Conservation (phyloP, 192 early-diverging fungal species). For the Coemansia sp. region DNA sequence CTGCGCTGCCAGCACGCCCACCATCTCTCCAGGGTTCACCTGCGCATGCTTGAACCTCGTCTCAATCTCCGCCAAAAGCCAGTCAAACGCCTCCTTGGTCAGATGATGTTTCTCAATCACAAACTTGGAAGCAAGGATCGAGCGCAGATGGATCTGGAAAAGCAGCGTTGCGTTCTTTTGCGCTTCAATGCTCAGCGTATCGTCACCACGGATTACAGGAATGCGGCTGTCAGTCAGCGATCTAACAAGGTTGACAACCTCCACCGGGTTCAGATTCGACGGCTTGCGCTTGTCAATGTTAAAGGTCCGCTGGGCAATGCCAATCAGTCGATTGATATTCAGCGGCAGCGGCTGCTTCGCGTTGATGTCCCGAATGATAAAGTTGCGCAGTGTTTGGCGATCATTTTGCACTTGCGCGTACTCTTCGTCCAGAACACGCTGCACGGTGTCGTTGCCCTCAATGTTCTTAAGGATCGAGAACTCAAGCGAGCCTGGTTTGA, state of each 20-base stretch:
- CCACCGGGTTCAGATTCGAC: slow-evolving; percentile 83
- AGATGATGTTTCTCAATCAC: slow-evolving; percentile 92
- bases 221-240: slow-evolving; percentile 70
- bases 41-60: slow-evolving; percentile 86
- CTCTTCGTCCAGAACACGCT: slow-evolving; percentile 78
- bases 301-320: slow-evolving; percentile 90
- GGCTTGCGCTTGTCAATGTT: slow-evolving; percentile 75
- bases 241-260: slow-evolving; percentile 73
- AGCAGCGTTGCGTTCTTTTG: slow-evolving; percentile 92
- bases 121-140: slow-evolving; percentile 76
- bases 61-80: slow-evolving; percentile 92
- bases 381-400: slow-evolving; percentile 70
- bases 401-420: slow-evolving; percentile 76
- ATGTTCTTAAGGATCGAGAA: slow-evolving; percentile 73
- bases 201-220: slow-evolving; percentile 82
- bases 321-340: slow-evolving; percentile 86
- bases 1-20: slow-evolving; percentile 96
- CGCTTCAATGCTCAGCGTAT: slow-evolving; percentile 80
- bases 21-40: slow-evolving; percentile 96
- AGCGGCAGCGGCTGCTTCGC: slow-evolving; percentile 86
- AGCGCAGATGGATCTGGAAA: slow-evolving; percentile 85
- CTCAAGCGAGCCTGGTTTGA: slow-evolving; percentile 69
- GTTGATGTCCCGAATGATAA: slow-evolving; percentile 77
- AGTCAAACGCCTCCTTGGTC: slow-evolving; percentile 85
- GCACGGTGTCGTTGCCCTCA: slow-evolving; percentile 70